Evolutionary conservation across 495 filamentous ascomycete genomes (phyloP), one percentile per base, ranked within the genome.

Genomic region (Aspergillus nanangensis): DNA sequence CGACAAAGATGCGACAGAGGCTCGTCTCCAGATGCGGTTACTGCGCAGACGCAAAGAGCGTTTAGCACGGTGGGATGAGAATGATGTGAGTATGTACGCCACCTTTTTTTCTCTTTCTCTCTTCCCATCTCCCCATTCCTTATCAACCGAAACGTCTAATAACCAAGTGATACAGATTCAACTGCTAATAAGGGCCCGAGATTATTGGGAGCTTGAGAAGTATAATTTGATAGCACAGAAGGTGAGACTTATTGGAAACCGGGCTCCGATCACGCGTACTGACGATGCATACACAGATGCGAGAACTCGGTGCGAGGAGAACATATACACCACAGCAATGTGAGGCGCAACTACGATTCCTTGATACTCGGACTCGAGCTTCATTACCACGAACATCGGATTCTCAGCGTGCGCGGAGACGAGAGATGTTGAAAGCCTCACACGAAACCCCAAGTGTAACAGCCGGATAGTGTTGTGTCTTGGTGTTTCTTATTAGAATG

Each of bases 21-120:
- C 85, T 3, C 77, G 83, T 3, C 64, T 88, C 37, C 84, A 88
- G 63, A 88, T 88, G 84, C 77, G 85, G 13, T 78, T 82, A 56
- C 77, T 82, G 48, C 71, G 84, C 19, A 69, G 86, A 31, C 76
- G 81, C 33, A 82, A 84, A 58, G 76, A 81, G 41, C 60, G 63
- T 18, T 65, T 79, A 59, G 68, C 79, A 10, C 71, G 77, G 4
- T 88, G 85, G 85, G 81, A 82, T 38, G 76, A 82, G 39, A 69
- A 72, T 43, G 84, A 88, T 74, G 79, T 83, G 69, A 67, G 79
- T 75, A 70, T 52, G 69, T 74, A 51, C 32, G 18, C 49, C 56
- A 8, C 21, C 1, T 32, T 10, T 19, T 20, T 44, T 41, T 37
- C 23, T 53, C 48, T 47, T 25, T 55, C 48, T 38, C 13, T 47